Conservation (phyloP, 768 basidiomycete species). For the Auriscalpium vulgare region DNA sequence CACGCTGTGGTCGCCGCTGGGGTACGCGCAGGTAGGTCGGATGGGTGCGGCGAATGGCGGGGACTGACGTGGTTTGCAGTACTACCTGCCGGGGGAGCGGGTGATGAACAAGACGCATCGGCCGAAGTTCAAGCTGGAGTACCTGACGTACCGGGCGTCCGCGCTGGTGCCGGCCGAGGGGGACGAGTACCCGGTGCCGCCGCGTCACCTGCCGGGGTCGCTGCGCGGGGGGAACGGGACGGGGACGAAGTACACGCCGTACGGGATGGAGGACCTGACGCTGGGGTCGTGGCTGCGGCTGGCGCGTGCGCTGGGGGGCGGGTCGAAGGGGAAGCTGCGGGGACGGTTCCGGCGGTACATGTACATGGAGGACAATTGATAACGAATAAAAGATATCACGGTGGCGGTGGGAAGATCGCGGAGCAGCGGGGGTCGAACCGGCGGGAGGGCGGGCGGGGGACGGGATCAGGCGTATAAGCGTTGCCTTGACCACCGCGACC, state of each 20-base stretch:
- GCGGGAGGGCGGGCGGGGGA: constrained; percentile 2
- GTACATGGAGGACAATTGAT: constrained; percentile 41
- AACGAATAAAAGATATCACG: constrained; percentile 2
- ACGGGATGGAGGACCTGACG: constrained; percentile 69
- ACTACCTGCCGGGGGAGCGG: constrained; percentile 45
- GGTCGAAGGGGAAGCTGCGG: constrained; percentile 46
- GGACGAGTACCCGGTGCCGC: constrained; percentile 46
- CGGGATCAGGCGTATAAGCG: constrained; percentile 16
- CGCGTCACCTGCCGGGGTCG: constrained; percentile 42
- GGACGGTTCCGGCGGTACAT: constrained; percentile 63
- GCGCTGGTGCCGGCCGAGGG: constrained; percentile 31
- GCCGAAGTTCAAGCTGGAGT: constrained; percentile 72
- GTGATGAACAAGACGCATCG: constrained; percentile 39
- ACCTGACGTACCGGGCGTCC: constrained; percentile 52
- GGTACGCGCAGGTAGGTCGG: constrained; percentile 72
- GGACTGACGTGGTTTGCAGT: constrained; percentile 33
- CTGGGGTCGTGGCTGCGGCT: constrained; percentile 65
- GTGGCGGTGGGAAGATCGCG: not conserved
- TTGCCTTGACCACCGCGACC: constrained; percentile 47
- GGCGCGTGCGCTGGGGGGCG: constrained; percentile 51
- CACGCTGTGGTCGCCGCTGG: constrained; percentile 62
- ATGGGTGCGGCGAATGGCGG: constrained; percentile 1
- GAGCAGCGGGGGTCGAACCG: constrained; percentile 1
- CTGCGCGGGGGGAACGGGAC: constrained; percentile 35
- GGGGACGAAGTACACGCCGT: constrained; percentile 56